Evolutionary conservation across 2,329 filamentous ascomycete species (phyloP).

Genomic region (Coniochaeta hoffmannii): DNA sequence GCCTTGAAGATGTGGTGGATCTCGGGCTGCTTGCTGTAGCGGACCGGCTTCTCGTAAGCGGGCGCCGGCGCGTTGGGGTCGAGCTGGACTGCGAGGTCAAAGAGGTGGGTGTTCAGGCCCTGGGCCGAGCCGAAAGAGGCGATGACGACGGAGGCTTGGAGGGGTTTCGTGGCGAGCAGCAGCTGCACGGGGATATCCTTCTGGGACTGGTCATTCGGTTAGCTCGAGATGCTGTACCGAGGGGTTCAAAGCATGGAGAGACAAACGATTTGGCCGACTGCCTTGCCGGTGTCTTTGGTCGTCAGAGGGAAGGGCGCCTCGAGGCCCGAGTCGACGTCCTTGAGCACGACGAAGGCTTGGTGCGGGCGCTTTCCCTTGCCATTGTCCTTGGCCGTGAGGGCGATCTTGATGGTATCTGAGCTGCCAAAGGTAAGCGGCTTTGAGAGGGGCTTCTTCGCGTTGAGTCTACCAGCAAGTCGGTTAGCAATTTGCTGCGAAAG

Average conservation of each 20-base stretch:
- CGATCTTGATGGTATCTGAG: slow-evolving; percentile 71
- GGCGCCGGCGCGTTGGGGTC: slow-evolving; percentile 55
- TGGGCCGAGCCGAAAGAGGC: slow-evolving; percentile 75
- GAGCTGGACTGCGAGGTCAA: slow-evolving; percentile 61
- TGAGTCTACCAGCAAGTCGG: slow-evolving; percentile 41
- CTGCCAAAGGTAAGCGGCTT: slow-evolving; percentile 58
- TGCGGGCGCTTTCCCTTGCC: slow-evolving; percentile 78
- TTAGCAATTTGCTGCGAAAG: slow-evolving; percentile 12
- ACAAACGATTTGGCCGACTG: slow-evolving; percentile 74
- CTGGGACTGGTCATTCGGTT: slow-evolving; percentile 54
- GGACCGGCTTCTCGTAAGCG: slow-evolving; percentile 58
- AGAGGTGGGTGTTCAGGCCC: slow-evolving; percentile 61
- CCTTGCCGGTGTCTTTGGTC: slow-evolving; percentile 84
- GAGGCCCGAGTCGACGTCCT: slow-evolving; percentile 65
- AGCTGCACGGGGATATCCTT: slow-evolving; percentile 86
- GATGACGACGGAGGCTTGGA: slow-evolving; percentile 76
- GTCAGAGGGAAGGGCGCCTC: slow-evolving; percentile 81
- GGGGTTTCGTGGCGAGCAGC: slow-evolving; percentile 55
- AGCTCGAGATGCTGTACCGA: background rate
- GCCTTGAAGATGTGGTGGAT: slow-evolving; percentile 86
- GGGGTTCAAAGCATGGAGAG: slow-evolving; percentile 5
- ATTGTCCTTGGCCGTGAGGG: slow-evolving; percentile 73
- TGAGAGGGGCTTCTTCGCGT: slow-evolving; percentile 50
- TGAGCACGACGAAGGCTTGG: slow-evolving; percentile 84
- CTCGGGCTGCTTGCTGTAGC: slow-evolving; percentile 77